Base-by-base conservation (phyloP, 2,329 filamentous ascomycete species). In the Hypoxylon sp. region DNA sequence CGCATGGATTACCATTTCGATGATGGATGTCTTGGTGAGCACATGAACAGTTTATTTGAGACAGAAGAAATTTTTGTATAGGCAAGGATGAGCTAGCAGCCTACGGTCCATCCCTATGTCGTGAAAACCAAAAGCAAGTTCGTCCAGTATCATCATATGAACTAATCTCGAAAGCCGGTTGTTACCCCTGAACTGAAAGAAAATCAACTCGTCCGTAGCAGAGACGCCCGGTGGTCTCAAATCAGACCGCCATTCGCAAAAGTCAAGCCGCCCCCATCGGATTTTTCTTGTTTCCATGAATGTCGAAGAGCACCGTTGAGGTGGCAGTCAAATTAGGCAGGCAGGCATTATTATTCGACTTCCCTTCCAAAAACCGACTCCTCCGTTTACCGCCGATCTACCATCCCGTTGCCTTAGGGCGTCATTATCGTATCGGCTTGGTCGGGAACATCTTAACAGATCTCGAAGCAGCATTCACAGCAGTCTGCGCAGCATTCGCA, bases 401-500 rank as follows among this genome's bases (percentile, higher is more conserved):
- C 40, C 65, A 49, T 64, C 44, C 37, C 48, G n/a, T 66, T 61
- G 7, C 37, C 40, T 58, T 44, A 17, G 17, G 65, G 48, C 42
- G 40, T 64, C 61, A 48, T 71, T 61, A 66, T 71, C 59, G 60
- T 63, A 60, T 64, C 54, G 60, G 54, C 31, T 64, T 42, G 48
- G 55, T 42, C 31, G 30, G 20, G 27, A 33, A 10, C 37, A 35
- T 55, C 61, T 75, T 79, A 82, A 69, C 78, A 81, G 67, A 76
- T 77, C 37, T 79, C 79, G 60, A 74, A 77, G 72, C 81, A 83
- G 72, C 81, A 80, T 65, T 82, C 80, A 74, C 78, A 82, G 77
- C 84, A 85, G 42, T 85, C 83, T 54, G 79, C 78, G 69, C 83
- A 85, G 72, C 82, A 83, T 72, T 87, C 85, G 76, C 85, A 85